Evolutionary conservation across 768 basidiomycete species (phyloP), one percentile per base, ranked within the genome.

Genomic region (Russula sp.): DNA sequence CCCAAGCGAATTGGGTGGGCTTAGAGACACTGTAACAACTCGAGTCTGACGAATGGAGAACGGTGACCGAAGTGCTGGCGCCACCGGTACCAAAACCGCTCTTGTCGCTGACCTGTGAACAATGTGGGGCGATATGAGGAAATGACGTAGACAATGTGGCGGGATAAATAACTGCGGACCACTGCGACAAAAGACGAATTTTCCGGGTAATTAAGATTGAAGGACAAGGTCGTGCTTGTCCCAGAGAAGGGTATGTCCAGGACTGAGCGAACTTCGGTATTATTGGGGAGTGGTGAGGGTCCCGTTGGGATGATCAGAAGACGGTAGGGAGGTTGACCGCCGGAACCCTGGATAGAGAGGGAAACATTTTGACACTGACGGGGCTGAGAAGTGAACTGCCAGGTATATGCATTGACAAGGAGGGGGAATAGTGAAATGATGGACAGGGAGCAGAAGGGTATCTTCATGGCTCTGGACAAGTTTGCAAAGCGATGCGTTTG

Each of bases 151-250:
- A 5, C 52, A 28, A 59, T 24, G 18, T 59, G 50, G 38, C 42
- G 51, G 40, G n/a, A 52, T 22, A 56, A 49, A 71, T 53, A 62
- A 22, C 34, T 14, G 84, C 87, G 76, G 70, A 90, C 89, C 70
- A 90, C 86, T 5, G 86, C 84, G 28, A 92, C 88, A 59, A 92
- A 86, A 70, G 89, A 85, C 3, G 88, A 88, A 71, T 83, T 79
- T 54, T 75, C 78, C 0, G 90, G 90, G 71, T 81, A 92, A 32
- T 79, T 80, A 58, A 90, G 79, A 71, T 81, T 74, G 72, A 91
- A 87, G 42, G 73, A 78, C 32, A 83, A 69, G 26, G 78, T 75
- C 2, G 72, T 76, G 22, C 75, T 61, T 7, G 74, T 69, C 30
- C 74, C 80, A 22, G 75, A 64, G 70, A 91, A 90, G 5, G 79